Percentiles rank a stretch among this genome's conserved stretches.
Conservation (phyloP, 768 basidiomycete species). For the Ramaria sp. region DNA sequence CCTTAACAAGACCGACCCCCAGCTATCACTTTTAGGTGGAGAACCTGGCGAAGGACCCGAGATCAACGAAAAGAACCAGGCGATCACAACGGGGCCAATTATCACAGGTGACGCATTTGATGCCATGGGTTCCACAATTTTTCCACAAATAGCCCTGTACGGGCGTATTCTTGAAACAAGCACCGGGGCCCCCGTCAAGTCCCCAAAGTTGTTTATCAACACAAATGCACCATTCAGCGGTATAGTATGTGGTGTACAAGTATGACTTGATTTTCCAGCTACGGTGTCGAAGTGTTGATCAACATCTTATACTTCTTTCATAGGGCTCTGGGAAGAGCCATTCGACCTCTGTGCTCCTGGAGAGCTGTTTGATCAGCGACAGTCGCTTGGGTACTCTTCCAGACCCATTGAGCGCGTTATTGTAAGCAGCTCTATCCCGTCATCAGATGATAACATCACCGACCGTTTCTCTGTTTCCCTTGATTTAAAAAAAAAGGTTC, state of each 20-base stretch:
- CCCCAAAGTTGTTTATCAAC: slow-evolving; percentile 8
- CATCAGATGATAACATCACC: not conserved
- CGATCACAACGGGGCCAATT: not conserved
- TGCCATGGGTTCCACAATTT: not conserved
- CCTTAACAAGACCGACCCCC: not conserved
- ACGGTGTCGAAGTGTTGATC: not conserved
- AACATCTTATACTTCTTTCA: not conserved
- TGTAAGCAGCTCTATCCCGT: slow-evolving; percentile 16
- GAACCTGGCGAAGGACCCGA: not conserved
- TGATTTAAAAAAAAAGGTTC: not conserved
- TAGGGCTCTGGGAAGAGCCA: slow-evolving; percentile 67
- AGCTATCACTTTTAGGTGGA: not conserved
- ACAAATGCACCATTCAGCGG: slow-evolving; percentile 61
- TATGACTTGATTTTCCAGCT: not conserved
- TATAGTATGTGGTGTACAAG: slow-evolving; percentile 49
- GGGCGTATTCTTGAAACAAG: not conserved
- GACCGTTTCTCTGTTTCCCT: too few relatives aligned
- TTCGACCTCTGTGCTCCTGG: slow-evolving; percentile 55
- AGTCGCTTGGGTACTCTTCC: slow-evolving; percentile 37
- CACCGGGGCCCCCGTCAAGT: not conserved
- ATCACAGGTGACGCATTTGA: not conserved
- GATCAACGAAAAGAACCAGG: not conserved
- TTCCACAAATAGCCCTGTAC: not conserved
- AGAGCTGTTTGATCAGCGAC: slow-evolving; percentile 55
- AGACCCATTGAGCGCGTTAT: slow-evolving; percentile 49